Conservation (phyloP, 306 rosid species). For the Cucurbita argyrosperma region DNA sequence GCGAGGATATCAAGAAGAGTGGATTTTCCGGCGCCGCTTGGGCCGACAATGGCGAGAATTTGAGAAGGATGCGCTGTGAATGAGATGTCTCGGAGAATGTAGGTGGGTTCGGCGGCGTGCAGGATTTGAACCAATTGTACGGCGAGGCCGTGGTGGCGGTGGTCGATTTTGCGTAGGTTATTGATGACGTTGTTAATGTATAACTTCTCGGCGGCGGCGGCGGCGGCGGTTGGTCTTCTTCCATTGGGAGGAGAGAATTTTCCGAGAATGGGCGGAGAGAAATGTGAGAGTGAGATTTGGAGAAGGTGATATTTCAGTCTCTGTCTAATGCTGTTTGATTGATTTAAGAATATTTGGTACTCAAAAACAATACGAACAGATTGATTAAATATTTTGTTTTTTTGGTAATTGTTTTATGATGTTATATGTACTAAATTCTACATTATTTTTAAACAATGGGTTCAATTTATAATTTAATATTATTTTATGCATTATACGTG, state of each 20-base stretch:
- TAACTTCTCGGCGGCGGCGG: conserved; percentile 20
- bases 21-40: conserved; percentile 92
- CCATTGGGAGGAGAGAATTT: not conserved
- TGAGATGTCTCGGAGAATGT: conserved; percentile 56
- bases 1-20: conserved; percentile 84
- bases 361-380: too few relatives aligned
- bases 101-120: conserved; percentile 30
- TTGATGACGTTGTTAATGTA: conserved; percentile 51
- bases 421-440: too few relatives aligned
- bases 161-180: conserved; percentile 60
- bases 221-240: conserved; percentile 15
- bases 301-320: not conserved
- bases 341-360: not conserved
- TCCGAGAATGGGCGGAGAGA: not conserved
- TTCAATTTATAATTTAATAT: too few relatives aligned
- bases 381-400: too few relatives aligned
- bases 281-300: not conserved
- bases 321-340: not conserved
- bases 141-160: conserved; percentile 16
- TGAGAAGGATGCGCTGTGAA: conserved; percentile 59
- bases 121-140: conserved; percentile 32
- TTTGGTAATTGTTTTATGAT: too few relatives aligned
- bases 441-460: too few relatives aligned
- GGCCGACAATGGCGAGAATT: conserved; percentile 82
- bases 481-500: too few relatives aligned